phyloP scores from a whole-genome alignment of 768 basidiomycete genomes.

The Crassisporium funariophilum region DNA sequence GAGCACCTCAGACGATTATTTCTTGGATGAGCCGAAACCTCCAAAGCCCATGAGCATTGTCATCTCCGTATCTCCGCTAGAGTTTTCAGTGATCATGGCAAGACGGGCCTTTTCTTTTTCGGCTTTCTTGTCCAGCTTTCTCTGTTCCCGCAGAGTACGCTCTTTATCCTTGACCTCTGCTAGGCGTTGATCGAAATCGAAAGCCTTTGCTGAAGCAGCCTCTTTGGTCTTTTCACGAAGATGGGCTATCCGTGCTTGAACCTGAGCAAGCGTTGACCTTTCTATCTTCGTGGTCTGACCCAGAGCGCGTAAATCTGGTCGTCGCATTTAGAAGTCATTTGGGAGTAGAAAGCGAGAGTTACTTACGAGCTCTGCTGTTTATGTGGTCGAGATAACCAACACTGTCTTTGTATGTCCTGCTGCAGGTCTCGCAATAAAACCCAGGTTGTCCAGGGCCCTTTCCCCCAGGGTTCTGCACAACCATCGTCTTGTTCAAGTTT shows the following conservation, averaged over 20 bases:
- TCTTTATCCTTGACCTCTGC: constrained; percentile 81
- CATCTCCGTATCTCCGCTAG: constrained; percentile 66
- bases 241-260: constrained; percentile 85
- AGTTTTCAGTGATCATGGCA: constrained; percentile 56
- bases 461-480: constrained; percentile 83
- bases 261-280: constrained; percentile 90
- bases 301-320: constrained; percentile 84
- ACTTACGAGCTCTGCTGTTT: constrained; percentile 90
- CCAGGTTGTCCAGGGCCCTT: constrained; percentile 90
- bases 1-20: constrained; percentile 45
- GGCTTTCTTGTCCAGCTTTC: constrained; percentile 79
- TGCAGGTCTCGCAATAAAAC: constrained; percentile 92
- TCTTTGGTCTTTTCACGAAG: constrained; percentile 88
- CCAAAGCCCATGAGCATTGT: constrained; percentile 88
- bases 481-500: constrained; percentile 93
- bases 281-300: constrained; percentile 95
- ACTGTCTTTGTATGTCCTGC: constrained; percentile 90
- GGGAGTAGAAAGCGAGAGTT: constrained; percentile 1
- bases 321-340: constrained; percentile 4
- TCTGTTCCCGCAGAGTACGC: constrained; percentile 62
- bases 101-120: constrained; percentile 72
- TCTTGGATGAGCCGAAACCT: constrained; percentile 87
- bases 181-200: constrained; percentile 90
- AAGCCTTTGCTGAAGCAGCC: constrained; percentile 83
- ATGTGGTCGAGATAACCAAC: constrained; percentile 95